Conservation (phyloP, 768 basidiomycete genomes). For the Boletus reticulatus region DNA sequence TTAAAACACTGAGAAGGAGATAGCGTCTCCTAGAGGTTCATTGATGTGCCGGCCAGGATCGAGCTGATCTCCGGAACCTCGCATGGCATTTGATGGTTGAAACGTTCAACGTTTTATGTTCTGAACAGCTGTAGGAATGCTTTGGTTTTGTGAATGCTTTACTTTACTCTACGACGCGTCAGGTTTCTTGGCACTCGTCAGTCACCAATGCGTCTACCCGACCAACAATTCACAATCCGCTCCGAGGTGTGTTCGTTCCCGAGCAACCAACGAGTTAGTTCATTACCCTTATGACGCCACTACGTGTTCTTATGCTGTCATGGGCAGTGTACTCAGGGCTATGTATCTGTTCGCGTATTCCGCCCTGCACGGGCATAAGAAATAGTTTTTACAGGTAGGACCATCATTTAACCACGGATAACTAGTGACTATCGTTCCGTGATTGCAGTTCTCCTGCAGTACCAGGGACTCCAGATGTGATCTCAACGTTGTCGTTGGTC, state of each 20-base stretch:
- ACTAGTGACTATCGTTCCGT: not conserved
- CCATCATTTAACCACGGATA: not conserved
- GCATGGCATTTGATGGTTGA: no score
- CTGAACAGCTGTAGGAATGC: not conserved
- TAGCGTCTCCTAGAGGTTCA: not conserved
- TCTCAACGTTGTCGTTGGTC: not conserved
- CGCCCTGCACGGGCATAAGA: slow-evolving; percentile 15
- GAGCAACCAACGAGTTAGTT: slow-evolving; percentile 14
- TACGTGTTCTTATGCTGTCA: slow-evolving; percentile 17
- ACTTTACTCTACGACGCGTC: not conserved
- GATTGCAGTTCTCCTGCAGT: not conserved
- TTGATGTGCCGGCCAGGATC: slow-evolving; percentile 1
- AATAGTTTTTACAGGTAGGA: slow-evolving; percentile 5
- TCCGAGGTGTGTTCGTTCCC: slow-evolving; percentile 1
- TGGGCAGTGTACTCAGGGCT: slow-evolving; percentile 21
- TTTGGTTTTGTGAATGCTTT: not conserved
- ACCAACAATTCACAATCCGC: not conserved
- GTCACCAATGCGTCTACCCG: not conserved
- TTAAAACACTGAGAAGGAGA: not conserved
- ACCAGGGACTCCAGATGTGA: not conserved
- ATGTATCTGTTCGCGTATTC: slow-evolving; percentile 19
- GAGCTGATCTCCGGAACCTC: slow-evolving; percentile 3
- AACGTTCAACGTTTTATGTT: no score
- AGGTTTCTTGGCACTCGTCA: not conserved
- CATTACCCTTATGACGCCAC: slow-evolving; percentile 19